These are phyloP conservation scores for Fusarium sp. DNA, from an alignment of 2,329 filamentous ascomycete genomes.

Conservation along the genomic window DNA sequence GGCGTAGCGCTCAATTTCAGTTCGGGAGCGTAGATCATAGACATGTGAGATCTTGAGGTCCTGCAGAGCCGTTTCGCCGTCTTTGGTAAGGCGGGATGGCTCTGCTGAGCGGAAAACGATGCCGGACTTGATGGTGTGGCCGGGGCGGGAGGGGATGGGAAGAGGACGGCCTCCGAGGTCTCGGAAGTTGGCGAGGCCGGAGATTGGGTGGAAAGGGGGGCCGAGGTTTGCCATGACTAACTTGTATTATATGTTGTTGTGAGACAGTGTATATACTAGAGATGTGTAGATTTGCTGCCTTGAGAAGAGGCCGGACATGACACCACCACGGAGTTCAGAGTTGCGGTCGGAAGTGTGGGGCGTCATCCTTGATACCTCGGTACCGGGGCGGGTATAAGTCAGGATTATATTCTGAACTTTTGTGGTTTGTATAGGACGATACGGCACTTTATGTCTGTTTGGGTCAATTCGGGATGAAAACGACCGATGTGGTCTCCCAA, in stretches of 20 bases:
- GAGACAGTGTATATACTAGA: not conserved
- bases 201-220: constrained; percentile 66
- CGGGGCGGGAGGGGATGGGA: constrained; percentile 62
- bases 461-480: not conserved
- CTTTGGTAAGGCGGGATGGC: constrained; percentile 69
- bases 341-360: constrained; percentile 36
- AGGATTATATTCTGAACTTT: not conserved
- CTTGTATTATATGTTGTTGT: not conserved
- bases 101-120: constrained; percentile 80
- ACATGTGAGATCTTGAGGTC: constrained; percentile 73
- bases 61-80: constrained; percentile 67
- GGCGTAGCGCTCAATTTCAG: constrained; percentile 67
- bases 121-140: constrained; percentile 68
- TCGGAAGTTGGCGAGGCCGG: constrained; percentile 77
- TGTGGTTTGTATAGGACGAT: accelerated
- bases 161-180: constrained; percentile 74
- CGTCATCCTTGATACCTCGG: constrained; percentile 28
- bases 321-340: constrained; percentile 3
- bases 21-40: constrained; percentile 77
- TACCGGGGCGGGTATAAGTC: constrained; percentile 9
- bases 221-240: constrained; percentile 43
- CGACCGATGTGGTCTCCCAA: not conserved
- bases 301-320: not conserved
- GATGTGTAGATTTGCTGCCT: not conserved
- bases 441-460: not conserved